Evolutionary conservation across 805 yeast genomes (phyloP), one percentile per base, ranked within the genome.

Genomic region (Tetrapisispora arboricola): DNA sequence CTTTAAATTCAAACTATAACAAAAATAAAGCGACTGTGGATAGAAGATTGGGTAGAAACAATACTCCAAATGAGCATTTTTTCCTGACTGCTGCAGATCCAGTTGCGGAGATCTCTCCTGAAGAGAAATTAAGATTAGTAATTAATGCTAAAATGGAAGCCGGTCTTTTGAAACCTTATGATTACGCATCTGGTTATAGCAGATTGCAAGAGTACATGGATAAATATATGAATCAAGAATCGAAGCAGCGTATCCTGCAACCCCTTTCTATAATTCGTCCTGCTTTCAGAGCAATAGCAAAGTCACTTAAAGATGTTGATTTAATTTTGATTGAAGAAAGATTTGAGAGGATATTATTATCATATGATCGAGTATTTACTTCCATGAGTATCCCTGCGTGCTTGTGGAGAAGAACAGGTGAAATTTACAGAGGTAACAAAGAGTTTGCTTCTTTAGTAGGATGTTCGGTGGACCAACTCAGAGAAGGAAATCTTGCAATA

Each of bases 311-410:
- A 53, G 96, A 88, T 60, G 84, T 87, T 9, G 97, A 90, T 61
- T 68, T 90, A 54, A 88, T 88, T 4, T 65, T 87, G 27, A 96
- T 90, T 4, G 97, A 90, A 53, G 97, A 90, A 61, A 81, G 82
- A 42, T 90, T 90, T 57, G 97, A 90, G 64, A 70, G 96, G 47
- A 84, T 90, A 94, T 64, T 90, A 34, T 66, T 90, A 39, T 95
- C 90, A 51, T 87, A 90, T 55, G 97, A 90, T 58, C 71, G 97
- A 27, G 96, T 90, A 3, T 90, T 90, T 64, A 87, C 96, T 0
- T 82, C 95, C 4, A 87, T 90, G 95, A 95, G 96, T 6, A 86
- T 90, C 45, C 97, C 97, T 1, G 96, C 96, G 1, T 90, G 97
- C 63, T 68, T 90, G 22, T 90, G 97, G 96, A 68, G 97, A 57